A percentile compares a stretch with the other conserved stretches of the same genome.
phyloP scores from a whole-genome alignment of 2,329 filamentous ascomycete species.

The Scedosporium boydii region DNA sequence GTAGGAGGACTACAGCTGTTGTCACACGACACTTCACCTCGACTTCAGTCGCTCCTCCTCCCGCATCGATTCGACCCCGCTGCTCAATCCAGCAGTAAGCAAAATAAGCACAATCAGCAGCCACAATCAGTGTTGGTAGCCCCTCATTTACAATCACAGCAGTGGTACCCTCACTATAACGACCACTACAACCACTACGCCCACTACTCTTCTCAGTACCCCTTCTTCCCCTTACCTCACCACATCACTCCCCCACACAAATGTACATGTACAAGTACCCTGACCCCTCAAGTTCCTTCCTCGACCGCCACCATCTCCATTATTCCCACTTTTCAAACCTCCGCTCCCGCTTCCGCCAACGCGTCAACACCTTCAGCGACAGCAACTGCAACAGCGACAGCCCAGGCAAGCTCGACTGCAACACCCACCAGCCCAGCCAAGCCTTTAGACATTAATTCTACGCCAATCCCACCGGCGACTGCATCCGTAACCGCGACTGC shows the following conservation, averaged over 20 bases:
- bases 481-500: background rate
- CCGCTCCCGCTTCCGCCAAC: background rate
- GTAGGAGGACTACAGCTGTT: background rate
- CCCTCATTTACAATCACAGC: background rate
- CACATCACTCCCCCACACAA: background rate
- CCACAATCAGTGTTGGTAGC: background rate
- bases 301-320: background rate
- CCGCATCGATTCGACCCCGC: background rate
- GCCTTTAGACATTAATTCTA: background rate
- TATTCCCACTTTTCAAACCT: background rate
- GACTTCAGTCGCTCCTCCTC: background rate
- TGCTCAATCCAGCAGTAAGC: background rate
- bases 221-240: constrained; percentile 1
- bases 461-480: background rate
- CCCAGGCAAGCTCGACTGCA: background rate
- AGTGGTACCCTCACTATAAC: constrained; percentile 4
- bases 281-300: background rate
- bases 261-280: background rate
- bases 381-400: background rate
- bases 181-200: background rate
- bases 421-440: background rate
- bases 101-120: background rate
- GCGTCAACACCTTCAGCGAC: background rate
- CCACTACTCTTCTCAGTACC: constrained; percentile 1
- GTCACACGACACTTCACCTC: background rate